phyloP scores from a whole-genome alignment of 345 rosid genomes.

The Pistacia atlantica region DNA sequence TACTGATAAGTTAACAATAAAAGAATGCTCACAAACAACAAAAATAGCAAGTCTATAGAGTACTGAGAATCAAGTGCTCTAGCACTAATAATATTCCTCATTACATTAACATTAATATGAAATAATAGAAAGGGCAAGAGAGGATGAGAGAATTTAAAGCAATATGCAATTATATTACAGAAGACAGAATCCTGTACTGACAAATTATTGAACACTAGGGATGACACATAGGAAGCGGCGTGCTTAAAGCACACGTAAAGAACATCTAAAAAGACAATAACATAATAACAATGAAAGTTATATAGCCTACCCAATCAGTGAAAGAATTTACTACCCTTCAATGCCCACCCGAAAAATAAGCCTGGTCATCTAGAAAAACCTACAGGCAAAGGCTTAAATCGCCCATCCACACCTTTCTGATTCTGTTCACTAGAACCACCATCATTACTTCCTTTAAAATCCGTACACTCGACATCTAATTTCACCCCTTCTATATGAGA shows the following conservation, averaged over 20 bases:
- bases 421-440: slow-evolving; percentile 25
- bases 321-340: slow-evolving; percentile 39
- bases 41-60: neutral
- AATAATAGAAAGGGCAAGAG: neutral
- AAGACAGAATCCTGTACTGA: slow-evolving; percentile 27
- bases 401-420: slow-evolving; percentile 26
- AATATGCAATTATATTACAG: slow-evolving; percentile 32
- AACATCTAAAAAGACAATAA: slow-evolving; percentile 13
- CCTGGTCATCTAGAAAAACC: slow-evolving; percentile 33
- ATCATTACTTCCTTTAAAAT: slow-evolving; percentile 19
- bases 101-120: neutral
- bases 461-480: slow-evolving; percentile 18
- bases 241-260: slow-evolving; percentile 16
- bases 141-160: slow-evolving; percentile 10
- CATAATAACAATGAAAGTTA: slow-evolving; percentile 27
- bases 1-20: neutral
- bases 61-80: neutral
- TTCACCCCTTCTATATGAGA: slow-evolving; percentile 30
- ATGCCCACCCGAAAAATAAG: slow-evolving; percentile 15
- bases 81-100: neutral
- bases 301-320: slow-evolving; percentile 26
- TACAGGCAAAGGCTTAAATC: slow-evolving; percentile 26
- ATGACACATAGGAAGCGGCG: slow-evolving; percentile 23
- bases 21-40: neutral
- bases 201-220: slow-evolving; percentile 20